Evolutionary conservation across 2,329 filamentous ascomycete genomes (phyloP).

Genomic region (Sordariomycetes sp.): DNA sequence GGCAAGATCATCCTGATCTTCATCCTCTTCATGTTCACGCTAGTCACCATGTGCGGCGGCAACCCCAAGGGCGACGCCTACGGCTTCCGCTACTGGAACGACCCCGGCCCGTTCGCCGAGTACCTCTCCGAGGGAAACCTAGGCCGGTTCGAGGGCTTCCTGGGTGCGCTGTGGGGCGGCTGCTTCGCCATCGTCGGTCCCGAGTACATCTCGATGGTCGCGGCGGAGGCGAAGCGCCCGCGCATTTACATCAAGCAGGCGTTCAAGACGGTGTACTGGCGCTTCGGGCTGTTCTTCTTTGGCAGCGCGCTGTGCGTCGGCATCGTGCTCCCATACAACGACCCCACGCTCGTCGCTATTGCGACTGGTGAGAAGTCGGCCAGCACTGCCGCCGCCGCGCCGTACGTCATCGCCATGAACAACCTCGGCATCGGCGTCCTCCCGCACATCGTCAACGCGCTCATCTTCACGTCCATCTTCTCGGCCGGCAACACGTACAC

Average conservation of each 20-base stretch:
- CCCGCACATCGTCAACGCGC: slow-evolving; percentile 64
- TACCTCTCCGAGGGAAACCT: slow-evolving; percentile 42
- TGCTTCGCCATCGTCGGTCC: slow-evolving; percentile 55
- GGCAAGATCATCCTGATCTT: slow-evolving; percentile 58
- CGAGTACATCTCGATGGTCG: slow-evolving; percentile 58
- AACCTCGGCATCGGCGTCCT: slow-evolving; percentile 57
- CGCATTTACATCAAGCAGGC: slow-evolving; percentile 54
- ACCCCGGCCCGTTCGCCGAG: slow-evolving; percentile 44
- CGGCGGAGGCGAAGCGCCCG: slow-evolving; percentile 58
- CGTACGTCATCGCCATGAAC: slow-evolving; percentile 62
- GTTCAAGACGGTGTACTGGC: slow-evolving; percentile 64
- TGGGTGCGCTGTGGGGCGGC: slow-evolving; percentile 55
- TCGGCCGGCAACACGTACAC: slow-evolving; percentile 46
- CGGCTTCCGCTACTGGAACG: slow-evolving; percentile 59
- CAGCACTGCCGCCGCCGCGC: slow-evolving; percentile 38
- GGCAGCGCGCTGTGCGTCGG: slow-evolving; percentile 56
- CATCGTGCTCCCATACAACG: slow-evolving; percentile 56
- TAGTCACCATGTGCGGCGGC: slow-evolving; percentile 68
- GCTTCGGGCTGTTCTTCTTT: slow-evolving; percentile 48
- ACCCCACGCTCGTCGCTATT: slow-evolving; percentile 22
- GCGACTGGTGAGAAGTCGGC: slow-evolving; percentile 27
- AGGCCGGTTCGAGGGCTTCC: slow-evolving; percentile 61
- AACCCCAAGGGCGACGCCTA: slow-evolving; percentile 59
- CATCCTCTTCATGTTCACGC: slow-evolving; percentile 63
- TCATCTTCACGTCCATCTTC: slow-evolving; percentile 58